phyloP scores from a whole-genome alignment of 2,329 filamentous ascomycete genomes.

The Venturiaceae sp. region DNA sequence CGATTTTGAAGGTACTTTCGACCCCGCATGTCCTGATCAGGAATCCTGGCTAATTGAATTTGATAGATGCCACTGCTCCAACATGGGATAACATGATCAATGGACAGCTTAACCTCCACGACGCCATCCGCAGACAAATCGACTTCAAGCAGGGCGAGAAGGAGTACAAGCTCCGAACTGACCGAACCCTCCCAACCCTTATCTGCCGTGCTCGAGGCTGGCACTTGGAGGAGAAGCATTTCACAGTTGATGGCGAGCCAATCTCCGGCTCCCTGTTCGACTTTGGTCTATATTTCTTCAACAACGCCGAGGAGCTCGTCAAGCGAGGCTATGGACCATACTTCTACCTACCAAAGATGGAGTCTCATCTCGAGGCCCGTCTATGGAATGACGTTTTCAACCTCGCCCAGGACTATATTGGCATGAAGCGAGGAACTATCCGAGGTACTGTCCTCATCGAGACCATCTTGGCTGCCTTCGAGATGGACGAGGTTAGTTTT shows the following conservation, averaged over 20 bases:
- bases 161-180: slow-evolving; percentile 94
- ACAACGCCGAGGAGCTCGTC: slow-evolving; percentile 86
- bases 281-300: slow-evolving; percentile 98
- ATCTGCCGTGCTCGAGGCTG: slow-evolving; percentile 93
- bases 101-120: slow-evolving; percentile 94
- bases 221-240: slow-evolving; percentile 98
- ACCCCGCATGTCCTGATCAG: background rate
- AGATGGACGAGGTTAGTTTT: slow-evolving; percentile 76
- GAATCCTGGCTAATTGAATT: background rate
- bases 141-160: slow-evolving; percentile 95
- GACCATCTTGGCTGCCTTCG: slow-evolving; percentile 94
- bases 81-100: slow-evolving; percentile 99
- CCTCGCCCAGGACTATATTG: slow-evolving; percentile 84
- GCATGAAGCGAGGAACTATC: slow-evolving; percentile 83
- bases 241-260: slow-evolving; percentile 89
- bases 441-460: slow-evolving; percentile 93
- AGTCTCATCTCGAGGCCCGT: slow-evolving; percentile 91
- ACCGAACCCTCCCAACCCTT: slow-evolving; percentile 76
- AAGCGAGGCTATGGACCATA: slow-evolving; percentile 82
- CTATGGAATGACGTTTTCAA: slow-evolving; percentile 99
- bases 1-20: slow-evolving; percentile 80
- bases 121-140: slow-evolving; percentile 84
- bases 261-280: slow-evolving; percentile 91
- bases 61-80: slow-evolving; percentile 77
- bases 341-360: slow-evolving; percentile 98